Conservation (phyloP, 495 filamentous ascomycete species). For the Tirmania nivea region DNA sequence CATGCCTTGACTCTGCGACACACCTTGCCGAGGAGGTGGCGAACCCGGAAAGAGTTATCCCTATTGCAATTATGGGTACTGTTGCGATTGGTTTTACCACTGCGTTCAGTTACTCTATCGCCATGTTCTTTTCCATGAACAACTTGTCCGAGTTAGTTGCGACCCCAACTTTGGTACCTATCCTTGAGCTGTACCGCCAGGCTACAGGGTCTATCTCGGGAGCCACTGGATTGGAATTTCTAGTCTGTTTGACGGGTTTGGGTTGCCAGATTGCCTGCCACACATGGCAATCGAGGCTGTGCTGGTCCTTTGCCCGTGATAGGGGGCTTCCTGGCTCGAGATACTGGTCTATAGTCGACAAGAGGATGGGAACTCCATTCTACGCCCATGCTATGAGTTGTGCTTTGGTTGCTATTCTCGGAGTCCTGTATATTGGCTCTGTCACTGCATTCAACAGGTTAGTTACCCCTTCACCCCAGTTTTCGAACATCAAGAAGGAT, state of each 20-base stretch:
- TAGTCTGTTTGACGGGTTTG: slow-evolving; percentile 34
- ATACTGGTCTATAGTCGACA: slow-evolving; percentile 28
- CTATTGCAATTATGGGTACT: slow-evolving; percentile 36
- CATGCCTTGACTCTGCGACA: slow-evolving; percentile 37
- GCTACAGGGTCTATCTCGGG: slow-evolving; percentile 30
- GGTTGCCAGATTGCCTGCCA: slow-evolving; percentile 35
- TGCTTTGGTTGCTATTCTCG: slow-evolving; percentile 29
- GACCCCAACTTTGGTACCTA: slow-evolving; percentile 32
- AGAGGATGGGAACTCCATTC: slow-evolving; percentile 31
- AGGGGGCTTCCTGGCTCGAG: slow-evolving; percentile 30
- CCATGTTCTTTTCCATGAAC: slow-evolving; percentile 38
- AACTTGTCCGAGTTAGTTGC: slow-evolving; percentile 27
- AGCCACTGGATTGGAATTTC: slow-evolving; percentile 31
- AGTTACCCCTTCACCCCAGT: slow-evolving; percentile 1
- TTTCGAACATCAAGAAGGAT: background rate
- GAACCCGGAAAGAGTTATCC: slow-evolving; percentile 26
- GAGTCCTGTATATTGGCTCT: slow-evolving; percentile 34
- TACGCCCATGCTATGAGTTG: slow-evolving; percentile 29
- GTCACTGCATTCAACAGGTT: slow-evolving; percentile 33
- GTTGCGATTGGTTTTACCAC: slow-evolving; percentile 38
- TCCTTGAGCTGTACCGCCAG: slow-evolving; percentile 36
- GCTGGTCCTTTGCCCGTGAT: slow-evolving; percentile 41
- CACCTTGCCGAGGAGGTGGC: slow-evolving; percentile 45
- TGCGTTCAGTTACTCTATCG: slow-evolving; percentile 31
- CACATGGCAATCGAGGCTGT: slow-evolving; percentile 31